These are phyloP conservation scores for Hypoxylon intermedium DNA, from an alignment of 495 filamentous ascomycete genomes.

Conservation along the genomic window DNA sequence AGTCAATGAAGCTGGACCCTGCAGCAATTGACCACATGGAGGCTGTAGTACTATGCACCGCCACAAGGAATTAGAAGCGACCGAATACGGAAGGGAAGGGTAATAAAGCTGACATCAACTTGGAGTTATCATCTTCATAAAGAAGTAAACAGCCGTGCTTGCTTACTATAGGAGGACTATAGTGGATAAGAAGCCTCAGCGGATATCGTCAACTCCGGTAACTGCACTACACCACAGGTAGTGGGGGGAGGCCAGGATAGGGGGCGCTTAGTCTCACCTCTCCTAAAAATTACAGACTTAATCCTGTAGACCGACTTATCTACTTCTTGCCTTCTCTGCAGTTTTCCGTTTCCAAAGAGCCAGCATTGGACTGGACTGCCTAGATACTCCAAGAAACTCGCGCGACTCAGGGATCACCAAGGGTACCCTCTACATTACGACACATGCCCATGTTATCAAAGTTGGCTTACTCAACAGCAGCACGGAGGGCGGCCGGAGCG, in stretches of 20 bases:
- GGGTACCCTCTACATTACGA: constrained; percentile 10
- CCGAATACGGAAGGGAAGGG: constrained; percentile 32
- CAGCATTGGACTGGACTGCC: no score
- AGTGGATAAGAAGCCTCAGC: constrained; percentile 9
- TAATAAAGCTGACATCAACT: constrained; percentile 5
- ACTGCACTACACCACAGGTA: constrained; percentile 6
- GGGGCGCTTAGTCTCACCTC: constrained; percentile 18
- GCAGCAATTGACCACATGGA: not conserved
- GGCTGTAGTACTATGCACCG: not conserved
- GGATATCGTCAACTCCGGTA: not conserved
- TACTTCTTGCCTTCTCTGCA: not conserved
- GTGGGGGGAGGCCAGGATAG: constrained; percentile 16
- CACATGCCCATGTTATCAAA: constrained; percentile 24
- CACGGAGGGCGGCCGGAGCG: constrained; percentile 41
- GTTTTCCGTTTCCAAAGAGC: not conserved
- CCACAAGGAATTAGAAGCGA: not conserved
- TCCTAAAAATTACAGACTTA: constrained; percentile 24
- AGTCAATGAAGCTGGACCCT: no score
- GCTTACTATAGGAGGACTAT: constrained; percentile 24
- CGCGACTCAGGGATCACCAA: constrained; percentile 17
- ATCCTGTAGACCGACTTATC: not conserved
- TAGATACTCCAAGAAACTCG: constrained; percentile 13
- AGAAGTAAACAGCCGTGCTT: constrained; percentile 9
- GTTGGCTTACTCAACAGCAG: constrained; percentile 44
- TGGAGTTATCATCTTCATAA: constrained; percentile 8